Base-by-base conservation (phyloP, 148 eudicot species). In the Rhododendron williamsianum region DNA sequence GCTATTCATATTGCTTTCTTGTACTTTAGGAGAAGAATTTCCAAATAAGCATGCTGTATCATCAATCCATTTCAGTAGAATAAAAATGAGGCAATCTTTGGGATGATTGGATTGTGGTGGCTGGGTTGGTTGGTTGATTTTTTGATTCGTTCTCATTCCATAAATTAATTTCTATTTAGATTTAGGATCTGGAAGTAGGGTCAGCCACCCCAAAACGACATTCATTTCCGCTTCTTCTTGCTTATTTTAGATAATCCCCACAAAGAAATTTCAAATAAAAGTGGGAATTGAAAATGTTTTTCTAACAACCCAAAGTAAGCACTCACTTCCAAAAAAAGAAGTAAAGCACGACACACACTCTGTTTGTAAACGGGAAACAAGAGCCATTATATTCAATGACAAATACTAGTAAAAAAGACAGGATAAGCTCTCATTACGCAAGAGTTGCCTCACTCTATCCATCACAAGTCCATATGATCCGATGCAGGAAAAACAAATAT, bases 21-120 rank as follows among this genome's bases (percentile, higher is more conserved):
- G 56, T 86, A 56, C 88, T 87, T 87, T 78, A 35, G 60, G 81
- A 87, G 85, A 87, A 85, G 87, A 85, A 88, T 93, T 91, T 60
- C 92, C 89, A 90, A 86, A 84, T 90, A 87, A 88, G 89, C 87
- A 91, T 92, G 93, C 90, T 88, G 87, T 87, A n/a, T 63, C 89
- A 88, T 91, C 88, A 86, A 87, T 82, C 89, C 12, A 89, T 88
- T 63, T 86, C 89, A 91, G 85, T 89, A 92, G 92, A 91, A 90
- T 88, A 87, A 88, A 88, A 86, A 79, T 63, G 56, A 81, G 78
- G 79, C 16, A 30, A 87, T 83, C 83, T 52, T 73, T 52, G 27
- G 84, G 71, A 86, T 78, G 84, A 87, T 86, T 85, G 71, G 86
- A 87, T 85, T 88, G 63, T 85, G 86, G 86, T 80, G 87, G 85